Base-by-base conservation (phyloP, 2,329 filamentous ascomycete genomes). In the Aspergillus unguis region DNA sequence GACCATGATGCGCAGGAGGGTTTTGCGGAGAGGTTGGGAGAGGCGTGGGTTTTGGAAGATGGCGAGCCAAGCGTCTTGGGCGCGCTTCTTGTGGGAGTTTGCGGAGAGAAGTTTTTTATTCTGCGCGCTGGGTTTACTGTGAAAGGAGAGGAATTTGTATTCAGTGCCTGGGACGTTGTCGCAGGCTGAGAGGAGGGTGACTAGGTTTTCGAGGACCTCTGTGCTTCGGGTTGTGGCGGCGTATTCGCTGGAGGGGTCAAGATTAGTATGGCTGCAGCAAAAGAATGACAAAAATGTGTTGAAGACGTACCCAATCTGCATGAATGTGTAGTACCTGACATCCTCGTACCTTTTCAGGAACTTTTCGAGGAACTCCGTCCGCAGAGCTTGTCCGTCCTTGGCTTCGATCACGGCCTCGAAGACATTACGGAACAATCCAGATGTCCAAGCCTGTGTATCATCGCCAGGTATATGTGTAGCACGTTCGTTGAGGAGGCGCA, bases 41-140 rank as follows among this genome's bases (percentile, higher is more conserved):
- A 91, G 78, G 38, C 51, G 17, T 17, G 17, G 85, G 76, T 51
- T 72, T 23, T 80, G 81, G 65, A 97, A 83, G 25, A 96, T 72
- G 3, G 87, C 81, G 17, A 96, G 75, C 92, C 92, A 97, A 3
- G 90, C 88, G 53, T 90, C 86, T 68, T 96, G 91, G 0, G 88
- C 90, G 61, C 85, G 83, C 64, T 83, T 87, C 73, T 88, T 92
- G 74, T 92, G 88, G 54, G 86, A 81, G 10, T 79, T 79, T 5
- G 87, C 73, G 2, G 86, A 88, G 43, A 78, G 77, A 9, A 92
- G 73, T 59, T 89, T 85, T 51, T 85, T 84, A 63, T 84, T 85
- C 69, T 87, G 87, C 62, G 81, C 79, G 6, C 87, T 85, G 47
- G 80, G 72, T 52, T 70, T 62, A 27, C 63, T 64, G 54, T 71